phyloP scores from a whole-genome alignment of 2,329 filamentous ascomycete species.

The Plenodomus biglobosus region DNA sequence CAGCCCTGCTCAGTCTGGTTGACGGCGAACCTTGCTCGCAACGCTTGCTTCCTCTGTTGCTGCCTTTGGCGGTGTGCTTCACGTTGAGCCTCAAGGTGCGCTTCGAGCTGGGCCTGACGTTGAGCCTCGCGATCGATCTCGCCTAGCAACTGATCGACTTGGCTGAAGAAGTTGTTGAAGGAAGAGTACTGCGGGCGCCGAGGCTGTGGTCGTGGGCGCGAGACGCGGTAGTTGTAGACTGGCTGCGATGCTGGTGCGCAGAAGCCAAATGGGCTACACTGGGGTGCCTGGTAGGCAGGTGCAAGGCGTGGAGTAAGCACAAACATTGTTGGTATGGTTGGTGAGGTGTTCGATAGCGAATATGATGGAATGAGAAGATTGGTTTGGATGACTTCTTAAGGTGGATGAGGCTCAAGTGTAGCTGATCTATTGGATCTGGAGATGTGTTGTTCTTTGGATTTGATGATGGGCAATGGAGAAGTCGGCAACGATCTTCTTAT shows the following conservation, averaged over 20 bases:
- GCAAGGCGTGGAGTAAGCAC: slow-evolving; percentile 37
- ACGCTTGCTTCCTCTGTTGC: slow-evolving; percentile 34
- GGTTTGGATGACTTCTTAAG: slow-evolving; percentile 7
- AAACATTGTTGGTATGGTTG: slow-evolving; percentile 34
- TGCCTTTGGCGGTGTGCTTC: slow-evolving; percentile 19
- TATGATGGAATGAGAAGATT: slow-evolving; percentile 2
- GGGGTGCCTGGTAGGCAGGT: slow-evolving; percentile 32
- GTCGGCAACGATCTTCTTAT: slow-evolving; percentile 30
- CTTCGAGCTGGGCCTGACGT: slow-evolving; percentile 25
- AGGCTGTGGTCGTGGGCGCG: slow-evolving; percentile 16
- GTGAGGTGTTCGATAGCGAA: background rate
- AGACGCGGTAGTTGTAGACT: slow-evolving; percentile 19
- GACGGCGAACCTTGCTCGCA: slow-evolving; percentile 37
- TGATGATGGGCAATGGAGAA: slow-evolving; percentile 28
- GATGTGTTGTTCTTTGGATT: slow-evolving; percentile 21
- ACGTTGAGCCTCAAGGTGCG: slow-evolving; percentile 30
- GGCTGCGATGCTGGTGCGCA: slow-evolving; percentile 26
- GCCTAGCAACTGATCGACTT: slow-evolving; percentile 36
- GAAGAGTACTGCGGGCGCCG: slow-evolving; percentile 26
- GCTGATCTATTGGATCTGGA: slow-evolving; percentile 23
- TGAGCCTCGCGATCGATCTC: slow-evolving; percentile 36
- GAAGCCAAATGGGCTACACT: slow-evolving; percentile 33
- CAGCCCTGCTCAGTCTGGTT: slow-evolving; percentile 34
- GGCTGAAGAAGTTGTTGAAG: slow-evolving; percentile 37
- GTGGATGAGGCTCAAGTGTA: slow-evolving; percentile 19